Base-by-base conservation (phyloP, 257 asterid genomes). In the Verbena officinalis region DNA sequence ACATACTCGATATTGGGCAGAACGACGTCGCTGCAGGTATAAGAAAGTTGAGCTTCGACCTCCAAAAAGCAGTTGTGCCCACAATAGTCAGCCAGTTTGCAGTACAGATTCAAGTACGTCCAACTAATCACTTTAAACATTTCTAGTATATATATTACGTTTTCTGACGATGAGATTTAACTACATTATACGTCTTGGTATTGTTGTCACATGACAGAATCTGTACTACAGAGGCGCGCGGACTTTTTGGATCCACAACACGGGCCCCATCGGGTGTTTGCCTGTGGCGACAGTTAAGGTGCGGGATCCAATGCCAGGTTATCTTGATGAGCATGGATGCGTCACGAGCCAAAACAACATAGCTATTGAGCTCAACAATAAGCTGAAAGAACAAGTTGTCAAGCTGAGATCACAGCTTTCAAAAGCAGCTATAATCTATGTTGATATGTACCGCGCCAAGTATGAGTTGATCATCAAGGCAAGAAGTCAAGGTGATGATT, bases 241-340 rank as follows among this genome's bases (percentile, higher is more conserved):
- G 69, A 67, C 66, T 7, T 81, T 83, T 48, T 83, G 87, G 86
- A 78, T 85, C 55, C 90, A 84, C 73, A 83, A 87, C 75, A 84
- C 86, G 0, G 90, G 88, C 54, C 95, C 93, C 13, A 78, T 84
- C 34, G 88, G 95, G 14, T 87, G 95, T 65, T 64, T 79, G 45
- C 90, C 93, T 0, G 42, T 75, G 59, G 21, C 74, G 14, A 58
- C 71, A 0, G 50, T 56, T 16, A 76, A 78, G 62, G 54, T 80
- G 38, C 72, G 60, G 43, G 64, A 74, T 58, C 89, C 91, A 14
- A 13, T 9, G 21, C 76, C 80, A 1, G 82, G 78, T 15, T 69
- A 58, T 31, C 68, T 86, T 8, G 95, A 86, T 31, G 77, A 78
- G 1, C 19, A 78, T 36, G 95, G 95, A 0, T 88, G 95, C 55